phyloP scores from a whole-genome alignment of 2,329 filamentous ascomycete species.

The Gnomoniopsis smithogilvyi region DNA sequence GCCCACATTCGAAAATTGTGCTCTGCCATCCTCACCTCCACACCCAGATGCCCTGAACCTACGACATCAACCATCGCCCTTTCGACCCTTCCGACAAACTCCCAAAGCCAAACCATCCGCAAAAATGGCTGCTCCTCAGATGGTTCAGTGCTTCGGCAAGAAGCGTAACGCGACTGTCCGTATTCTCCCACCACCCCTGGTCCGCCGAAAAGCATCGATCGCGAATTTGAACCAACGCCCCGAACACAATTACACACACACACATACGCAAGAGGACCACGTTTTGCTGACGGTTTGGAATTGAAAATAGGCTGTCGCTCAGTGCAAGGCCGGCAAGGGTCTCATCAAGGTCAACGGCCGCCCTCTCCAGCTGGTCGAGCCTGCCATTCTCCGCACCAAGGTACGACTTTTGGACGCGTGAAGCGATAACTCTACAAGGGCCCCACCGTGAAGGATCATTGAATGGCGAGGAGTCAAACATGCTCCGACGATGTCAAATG shows the following conservation, averaged over 20 bases:
- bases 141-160: constrained; percentile 99
- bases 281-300: constrained; percentile 12
- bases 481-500: background rate
- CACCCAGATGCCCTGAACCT: background rate
- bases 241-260: background rate
- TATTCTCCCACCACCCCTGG: constrained; percentile 5
- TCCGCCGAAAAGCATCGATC: background rate
- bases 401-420: constrained; percentile 41
- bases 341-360: constrained; percentile 99
- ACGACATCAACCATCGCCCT: constrained; percentile 7
- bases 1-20: constrained; percentile 19
- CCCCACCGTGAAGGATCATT: background rate
- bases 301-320: constrained; percentile 18
- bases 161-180: constrained; percentile 77
- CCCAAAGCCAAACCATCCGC: constrained; percentile 23
- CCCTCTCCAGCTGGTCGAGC: constrained; percentile 89
- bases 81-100: constrained; percentile 8
- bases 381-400: constrained; percentile 98
- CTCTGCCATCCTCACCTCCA: constrained; percentile 7
- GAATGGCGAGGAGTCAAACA: background rate
- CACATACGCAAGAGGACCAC: background rate
- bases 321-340: constrained; percentile 46
- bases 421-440: background rate
- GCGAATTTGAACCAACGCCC: background rate
- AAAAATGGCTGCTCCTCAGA: constrained; percentile 76